A percentile compares a stretch with the other conserved stretches of the same genome.
Conservation (phyloP, 2,329 filamentous ascomycete species). For the Hypoxylon sp. region DNA sequence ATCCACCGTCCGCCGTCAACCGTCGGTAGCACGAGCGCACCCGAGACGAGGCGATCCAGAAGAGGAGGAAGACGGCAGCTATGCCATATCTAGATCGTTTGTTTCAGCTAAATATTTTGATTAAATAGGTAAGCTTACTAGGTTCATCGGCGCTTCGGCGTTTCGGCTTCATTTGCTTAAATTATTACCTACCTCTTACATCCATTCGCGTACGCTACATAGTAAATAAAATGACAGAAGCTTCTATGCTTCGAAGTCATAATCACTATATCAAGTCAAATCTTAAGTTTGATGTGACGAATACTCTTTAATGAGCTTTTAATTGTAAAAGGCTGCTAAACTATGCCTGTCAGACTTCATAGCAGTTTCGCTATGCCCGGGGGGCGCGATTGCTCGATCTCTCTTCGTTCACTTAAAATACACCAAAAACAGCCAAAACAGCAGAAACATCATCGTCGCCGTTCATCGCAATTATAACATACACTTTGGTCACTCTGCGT, state of each 20-base stretch:
- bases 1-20: slow-evolving; percentile 5
- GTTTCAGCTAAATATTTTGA: background rate
- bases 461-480: slow-evolving; percentile 11
- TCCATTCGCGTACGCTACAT: too few species aligned
- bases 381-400: too few species aligned
- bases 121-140: slow-evolving; percentile 16
- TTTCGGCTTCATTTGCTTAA: slow-evolving; percentile 15
- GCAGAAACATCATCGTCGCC: background rate
- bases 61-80: too few species aligned
- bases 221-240: too few species aligned
- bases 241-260: background rate
- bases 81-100: slow-evolving; percentile 3
- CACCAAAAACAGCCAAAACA: slow-evolving; percentile 2
- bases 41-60: background rate
- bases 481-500: background rate
- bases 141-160: slow-evolving; percentile 5
- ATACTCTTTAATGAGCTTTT: background rate
- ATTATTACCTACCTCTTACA: too few species aligned
- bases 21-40: slow-evolving; percentile 7
- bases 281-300: background rate
- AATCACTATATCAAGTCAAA: background rate
- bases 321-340: too few species aligned
- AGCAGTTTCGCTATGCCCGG: background rate
- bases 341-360: background rate
- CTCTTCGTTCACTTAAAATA: background rate